Base-by-base conservation (phyloP, 2,329 filamentous ascomycete species). In the Curvularia lunata region DNA sequence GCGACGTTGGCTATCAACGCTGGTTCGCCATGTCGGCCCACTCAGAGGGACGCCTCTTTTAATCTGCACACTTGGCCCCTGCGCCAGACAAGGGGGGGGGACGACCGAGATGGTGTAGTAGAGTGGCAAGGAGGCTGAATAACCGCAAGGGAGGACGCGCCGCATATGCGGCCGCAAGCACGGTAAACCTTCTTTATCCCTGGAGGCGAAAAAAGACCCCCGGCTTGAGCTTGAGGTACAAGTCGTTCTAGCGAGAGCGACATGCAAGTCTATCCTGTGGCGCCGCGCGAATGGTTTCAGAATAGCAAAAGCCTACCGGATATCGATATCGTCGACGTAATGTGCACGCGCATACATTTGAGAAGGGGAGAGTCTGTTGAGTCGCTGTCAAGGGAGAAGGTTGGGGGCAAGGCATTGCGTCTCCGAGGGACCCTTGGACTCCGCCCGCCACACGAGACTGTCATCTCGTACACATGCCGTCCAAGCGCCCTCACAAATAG, bases 71-170 rank as follows among this genome's bases (percentile, higher is more conserved):
- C n/a, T 9, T 5, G n/a, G 23, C 10, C 40, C 40, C n/a, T 19
- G 43, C 25, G 6, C 9, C 10, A 8, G 48, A 25, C 28, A 13
- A 25, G 51, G 46, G 41, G 37, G 28, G 46, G 43, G 42, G 37
- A 27, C n/a, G 30, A 16, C 47, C 9, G 7, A 10, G 27, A 8
- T 30, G 9, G 27, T 30, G 50, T 55, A 59, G 34, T 9, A 23
- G 42, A 25, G 42, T 45, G 16, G 49, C 58, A 59, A 56, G 56
- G 60, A 61, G 61, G 58, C 61, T 63, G 55, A 63, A 53, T 52
- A 53, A 52, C 61, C 64, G 62, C 62, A 60, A 57, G 54, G 57
- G 61, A 59, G 47, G 52, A 48, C 59, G 62, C 66, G 65, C 65
- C 65, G 62, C 64, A 68, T 65, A 51, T 42, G 51, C 57, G 56